Conservation (phyloP, 2,329 filamentous ascomycete genomes). For the Aspergillus thermomutatus region DNA sequence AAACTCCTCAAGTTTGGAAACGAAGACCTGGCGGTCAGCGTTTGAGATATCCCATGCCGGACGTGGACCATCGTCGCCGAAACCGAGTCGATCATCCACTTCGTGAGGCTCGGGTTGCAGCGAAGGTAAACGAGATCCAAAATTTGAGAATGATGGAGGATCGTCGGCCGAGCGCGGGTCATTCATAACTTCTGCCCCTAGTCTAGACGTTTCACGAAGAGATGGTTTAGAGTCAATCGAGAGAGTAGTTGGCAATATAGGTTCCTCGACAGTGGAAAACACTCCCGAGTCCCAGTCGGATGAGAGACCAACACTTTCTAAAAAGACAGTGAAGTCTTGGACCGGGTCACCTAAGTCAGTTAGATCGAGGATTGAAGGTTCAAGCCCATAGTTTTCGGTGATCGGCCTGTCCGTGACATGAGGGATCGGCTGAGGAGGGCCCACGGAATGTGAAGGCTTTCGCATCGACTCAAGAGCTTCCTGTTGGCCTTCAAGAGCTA, state of each 20-base stretch:
- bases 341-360: constrained; percentile 47
- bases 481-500: constrained; percentile 46
- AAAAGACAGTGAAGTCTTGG: constrained; percentile 48
- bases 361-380: constrained; percentile 45
- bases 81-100: constrained; percentile 40
- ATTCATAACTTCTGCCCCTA: constrained; percentile 38
- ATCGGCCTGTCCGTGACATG: constrained; percentile 36
- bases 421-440: constrained; percentile 34
- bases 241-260: constrained; percentile 35
- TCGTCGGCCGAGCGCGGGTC: constrained; percentile 41
- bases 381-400: constrained; percentile 42
- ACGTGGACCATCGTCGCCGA: constrained; percentile 41
- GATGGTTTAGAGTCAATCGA: constrained; percentile 35
- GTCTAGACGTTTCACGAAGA: constrained; percentile 31
- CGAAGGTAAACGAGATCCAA: constrained; percentile 47
- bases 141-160: constrained; percentile 46
- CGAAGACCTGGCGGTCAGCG: constrained; percentile 43
- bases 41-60: constrained; percentile 48
- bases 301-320: constrained; percentile 48
- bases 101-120: constrained; percentile 46
- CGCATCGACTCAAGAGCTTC: constrained; percentile 37
- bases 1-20: constrained; percentile 45
- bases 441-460: constrained; percentile 32
- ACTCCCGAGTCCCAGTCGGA: constrained; percentile 49
- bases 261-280: constrained; percentile 42